phyloP scores from a whole-genome alignment of 2,329 filamentous ascomycete genomes.

The Fusarium foetens region DNA sequence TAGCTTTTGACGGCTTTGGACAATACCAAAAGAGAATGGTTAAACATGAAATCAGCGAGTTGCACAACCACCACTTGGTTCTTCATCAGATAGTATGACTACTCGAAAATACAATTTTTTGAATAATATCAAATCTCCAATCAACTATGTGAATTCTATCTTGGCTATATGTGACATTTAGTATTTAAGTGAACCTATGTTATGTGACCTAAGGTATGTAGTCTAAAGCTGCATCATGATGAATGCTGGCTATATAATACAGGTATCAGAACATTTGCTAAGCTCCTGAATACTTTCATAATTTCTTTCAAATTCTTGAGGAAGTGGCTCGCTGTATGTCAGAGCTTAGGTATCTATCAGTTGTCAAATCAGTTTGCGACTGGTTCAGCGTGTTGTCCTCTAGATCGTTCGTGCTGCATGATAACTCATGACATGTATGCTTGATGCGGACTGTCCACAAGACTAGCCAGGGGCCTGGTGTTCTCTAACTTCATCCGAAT shows the following conservation, averaged over 20 bases:
- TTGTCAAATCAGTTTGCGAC: not conserved
- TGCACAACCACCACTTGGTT: not conserved
- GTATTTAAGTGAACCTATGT: not conserved
- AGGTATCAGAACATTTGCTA: no score
- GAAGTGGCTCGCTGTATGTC: not conserved
- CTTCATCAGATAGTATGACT: slow-evolving; percentile 2
- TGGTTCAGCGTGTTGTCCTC: not conserved
- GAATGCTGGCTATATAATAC: not conserved
- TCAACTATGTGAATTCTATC: not conserved
- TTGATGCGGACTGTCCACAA: not conserved
- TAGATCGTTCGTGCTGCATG: not conserved
- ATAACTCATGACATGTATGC: not conserved
- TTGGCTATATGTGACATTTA: not conserved
- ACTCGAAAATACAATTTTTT: slow-evolving; percentile 29
- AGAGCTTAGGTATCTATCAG: not conserved
- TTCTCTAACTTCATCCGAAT: not conserved
- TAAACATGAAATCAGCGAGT: slow-evolving; percentile 10
- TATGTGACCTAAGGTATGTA: not conserved
- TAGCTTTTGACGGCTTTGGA: slow-evolving; percentile 22
- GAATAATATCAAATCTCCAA: slow-evolving; percentile 6
- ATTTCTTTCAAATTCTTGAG: not conserved
- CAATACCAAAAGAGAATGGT: slow-evolving; percentile 34
- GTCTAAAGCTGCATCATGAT: not conserved
- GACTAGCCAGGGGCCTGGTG: not conserved
- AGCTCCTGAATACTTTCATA: not conserved